Conservation (phyloP, 129 eudicot species). For the Sambucus nigra region DNA sequence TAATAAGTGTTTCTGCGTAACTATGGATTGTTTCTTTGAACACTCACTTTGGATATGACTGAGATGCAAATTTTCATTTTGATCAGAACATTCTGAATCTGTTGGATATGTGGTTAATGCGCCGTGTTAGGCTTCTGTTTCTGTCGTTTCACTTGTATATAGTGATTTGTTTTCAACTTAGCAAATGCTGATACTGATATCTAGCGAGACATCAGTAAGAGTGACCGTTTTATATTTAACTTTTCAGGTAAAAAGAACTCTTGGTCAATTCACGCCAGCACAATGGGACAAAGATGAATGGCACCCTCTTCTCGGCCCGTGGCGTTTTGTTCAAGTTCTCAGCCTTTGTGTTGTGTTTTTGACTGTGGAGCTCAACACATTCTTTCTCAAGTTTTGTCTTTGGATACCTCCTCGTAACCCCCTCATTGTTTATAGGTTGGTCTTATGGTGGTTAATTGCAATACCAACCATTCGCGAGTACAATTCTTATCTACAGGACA, state of each 20-base stretch:
- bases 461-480: conserved; percentile 94
- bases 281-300: conserved; percentile 99
- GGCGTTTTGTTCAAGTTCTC: conserved; percentile 92
- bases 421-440: conserved; percentile 59
- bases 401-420: conserved; percentile 99
- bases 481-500: conserved; percentile 87
- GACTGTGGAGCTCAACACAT: conserved; percentile 90
- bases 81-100: too few species aligned
- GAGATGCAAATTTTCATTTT: too few species aligned
- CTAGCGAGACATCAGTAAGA: background rate
- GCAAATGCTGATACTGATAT: background rate
- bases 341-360: conserved; percentile 70
- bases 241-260: conserved; percentile 73
- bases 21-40: too few species aligned
- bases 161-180: background rate
- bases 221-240: background rate
- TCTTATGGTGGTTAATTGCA: conserved; percentile 97
- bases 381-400: conserved; percentile 89
- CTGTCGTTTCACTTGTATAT: too few species aligned
- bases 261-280: conserved; percentile 97
- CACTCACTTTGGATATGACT: too few species aligned
- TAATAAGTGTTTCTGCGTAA: too few species aligned
- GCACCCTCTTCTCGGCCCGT: conserved; percentile 96
- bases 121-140: too few species aligned
- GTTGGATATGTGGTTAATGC: too few species aligned